Evolutionary conservation across 2,329 filamentous ascomycete genomes (phyloP).

Genomic region (Aspergillus sp.): DNA sequence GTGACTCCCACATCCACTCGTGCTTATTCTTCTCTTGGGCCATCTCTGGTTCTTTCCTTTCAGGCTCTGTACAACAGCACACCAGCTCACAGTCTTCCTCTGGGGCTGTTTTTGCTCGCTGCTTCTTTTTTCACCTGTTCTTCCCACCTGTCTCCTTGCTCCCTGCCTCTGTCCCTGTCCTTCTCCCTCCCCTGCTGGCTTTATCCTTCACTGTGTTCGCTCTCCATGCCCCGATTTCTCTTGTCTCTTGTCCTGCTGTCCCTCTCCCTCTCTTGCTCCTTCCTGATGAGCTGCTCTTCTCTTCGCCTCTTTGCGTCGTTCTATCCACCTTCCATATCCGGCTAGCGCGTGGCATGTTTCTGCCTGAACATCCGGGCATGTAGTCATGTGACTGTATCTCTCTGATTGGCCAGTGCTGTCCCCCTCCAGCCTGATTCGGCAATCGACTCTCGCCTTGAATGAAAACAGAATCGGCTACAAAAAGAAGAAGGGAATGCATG

Average conservation of each 20-base stretch:
- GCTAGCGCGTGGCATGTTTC: constrained; percentile 6
- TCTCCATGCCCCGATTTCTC: neutral
- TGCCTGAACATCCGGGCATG: constrained; percentile 5
- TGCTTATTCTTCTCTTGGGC: no score
- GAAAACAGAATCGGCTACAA: neutral
- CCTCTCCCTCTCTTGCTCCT: neutral
- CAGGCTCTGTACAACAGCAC: no score
- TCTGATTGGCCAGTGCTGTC: neutral
- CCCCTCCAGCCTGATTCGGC: neutral
- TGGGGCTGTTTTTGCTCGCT: neutral
- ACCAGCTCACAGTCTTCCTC: no score
- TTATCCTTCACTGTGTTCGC: neutral
- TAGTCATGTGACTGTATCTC: neutral
- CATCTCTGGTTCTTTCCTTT: no score
- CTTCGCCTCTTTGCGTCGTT: no score
- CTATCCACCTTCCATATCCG: no score
- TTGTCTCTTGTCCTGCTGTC: neutral
- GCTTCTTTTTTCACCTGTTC: constrained; percentile 1
- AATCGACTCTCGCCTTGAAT: no score
- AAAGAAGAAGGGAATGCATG: neutral
- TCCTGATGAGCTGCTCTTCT: neutral
- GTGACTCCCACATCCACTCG: no score
- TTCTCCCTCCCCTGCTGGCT: neutral
- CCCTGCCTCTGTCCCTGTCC: constrained; percentile 2
- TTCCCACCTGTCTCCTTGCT: neutral